phyloP scores from a whole-genome alignment of 176 grass and related monocot species.

The Chloris gayana region DNA sequence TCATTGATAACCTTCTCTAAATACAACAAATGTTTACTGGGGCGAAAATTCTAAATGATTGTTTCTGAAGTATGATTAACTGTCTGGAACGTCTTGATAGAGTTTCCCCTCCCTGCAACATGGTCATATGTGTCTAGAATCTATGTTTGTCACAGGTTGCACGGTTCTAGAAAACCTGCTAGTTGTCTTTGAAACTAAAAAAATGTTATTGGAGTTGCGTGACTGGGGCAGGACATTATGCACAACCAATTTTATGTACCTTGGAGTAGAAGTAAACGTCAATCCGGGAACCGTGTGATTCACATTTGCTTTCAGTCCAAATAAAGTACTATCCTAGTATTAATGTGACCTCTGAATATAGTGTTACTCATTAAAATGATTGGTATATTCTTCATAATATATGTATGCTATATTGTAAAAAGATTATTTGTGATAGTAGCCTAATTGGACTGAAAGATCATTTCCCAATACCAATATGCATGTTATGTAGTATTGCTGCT shows the following conservation, averaged over 20 bases:
- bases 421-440: not conserved
- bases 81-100: not conserved
- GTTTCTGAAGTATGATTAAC: not conserved
- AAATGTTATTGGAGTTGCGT: not conserved
- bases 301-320: not conserved
- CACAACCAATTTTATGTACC: not conserved
- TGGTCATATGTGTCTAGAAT: not conserved
- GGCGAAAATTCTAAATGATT: not conserved
- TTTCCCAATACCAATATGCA: not conserved
- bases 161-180: not conserved
- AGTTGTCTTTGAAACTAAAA: slow-evolving; percentile 19
- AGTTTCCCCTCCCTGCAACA: not conserved
- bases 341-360: not conserved
- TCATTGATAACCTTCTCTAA: slow-evolving; percentile 30
- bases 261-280: not conserved
- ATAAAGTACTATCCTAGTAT: not conserved
- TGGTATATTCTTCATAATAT: not conserved
- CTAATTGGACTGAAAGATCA: not conserved
- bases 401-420: not conserved
- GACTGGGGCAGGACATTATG: not conserved
- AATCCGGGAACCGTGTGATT: not conserved
- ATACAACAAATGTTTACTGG: not conserved
- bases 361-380: not conserved
- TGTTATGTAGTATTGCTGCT: not conserved
- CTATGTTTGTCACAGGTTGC: slow-evolving; percentile 13